Evolutionary conservation across 306 rosid genomes (phyloP), one percentile per base, ranked within the genome.

Genomic region (Castanopsis chinensis): DNA sequence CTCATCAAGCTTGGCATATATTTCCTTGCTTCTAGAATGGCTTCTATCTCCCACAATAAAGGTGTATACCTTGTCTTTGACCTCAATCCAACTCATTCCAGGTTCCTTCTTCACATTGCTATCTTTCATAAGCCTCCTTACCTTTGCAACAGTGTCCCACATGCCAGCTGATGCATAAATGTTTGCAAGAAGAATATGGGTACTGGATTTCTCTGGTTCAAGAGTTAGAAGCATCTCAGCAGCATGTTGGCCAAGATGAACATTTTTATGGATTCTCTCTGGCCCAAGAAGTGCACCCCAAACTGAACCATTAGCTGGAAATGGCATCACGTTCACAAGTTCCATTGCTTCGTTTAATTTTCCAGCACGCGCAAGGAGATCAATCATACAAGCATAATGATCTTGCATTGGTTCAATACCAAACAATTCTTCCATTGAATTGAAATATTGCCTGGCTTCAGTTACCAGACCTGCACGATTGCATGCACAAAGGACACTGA

Each of bases 221-320:
- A 94, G 88, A 63, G 61, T 59, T 63, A 88, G 74, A 74, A 94
- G 92, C 98, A 79, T 94, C 76, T 92, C 87, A 17, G 98, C 97
- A 72, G 97, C 97, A 70, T 71, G 86, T 73, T 60, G 76, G 58
- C 98, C 97, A 49, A 92, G 89, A 85, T 86, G 90, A 15, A 87
- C 78, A 70, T 90, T 85, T 81, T 88, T 92, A 79, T 94, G 97
- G 84, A 94, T 90, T 85, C 97, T 94, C 4, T 95, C 94, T 41
- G 98, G 97, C 55, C 97, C 97, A 69, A 94, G 97, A 83, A 92
- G 97, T 21, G 97, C 93, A 52, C 98, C 98, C 97, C 97, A 94
- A 72, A 92, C 90, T 8, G 97, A 87, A 28, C 84, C 91, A 77
- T 90, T 88, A 12, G 93, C 93, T 81, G 87, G 84, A 80, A 89